A percentile compares a stretch with the other conserved stretches of the same genome.
These are phyloP conservation scores for Penicillium sp. DNA, from an alignment of 2,329 filamentous ascomycete genomes.

Conservation along the genomic window DNA sequence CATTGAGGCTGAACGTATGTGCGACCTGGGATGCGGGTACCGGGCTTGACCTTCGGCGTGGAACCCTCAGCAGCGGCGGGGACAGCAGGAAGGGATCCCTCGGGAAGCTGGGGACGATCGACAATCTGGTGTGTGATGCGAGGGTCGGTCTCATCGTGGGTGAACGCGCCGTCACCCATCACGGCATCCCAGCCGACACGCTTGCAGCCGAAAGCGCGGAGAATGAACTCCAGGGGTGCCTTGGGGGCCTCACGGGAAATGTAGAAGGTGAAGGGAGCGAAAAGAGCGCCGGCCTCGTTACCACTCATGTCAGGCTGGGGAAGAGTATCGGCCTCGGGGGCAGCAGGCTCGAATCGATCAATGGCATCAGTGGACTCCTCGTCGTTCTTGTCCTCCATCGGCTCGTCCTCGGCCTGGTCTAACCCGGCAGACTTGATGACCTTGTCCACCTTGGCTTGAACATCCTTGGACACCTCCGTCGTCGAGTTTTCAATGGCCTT, in stretches of 20 bases:
- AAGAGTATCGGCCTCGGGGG: conserved; percentile 76
- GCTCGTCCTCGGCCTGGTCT: conserved; percentile 40
- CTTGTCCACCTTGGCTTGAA: conserved; percentile 62
- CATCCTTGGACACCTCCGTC: conserved; percentile 61
- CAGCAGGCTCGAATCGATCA: conserved; percentile 85
- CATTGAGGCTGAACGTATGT: conserved; percentile 95
- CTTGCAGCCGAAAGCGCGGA: conserved; percentile 92
- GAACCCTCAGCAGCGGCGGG: conserved; percentile 40
- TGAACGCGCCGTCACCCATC: conserved; percentile 86
- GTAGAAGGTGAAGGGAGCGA: conserved; percentile 84
- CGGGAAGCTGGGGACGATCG: conserved; percentile 70
- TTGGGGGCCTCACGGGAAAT: conserved; percentile 90
- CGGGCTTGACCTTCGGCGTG: conserved; percentile 47
- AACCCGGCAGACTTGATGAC: conserved; percentile 39
- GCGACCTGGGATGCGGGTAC: conserved; percentile 78
- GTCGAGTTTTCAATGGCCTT: conserved; percentile 46
- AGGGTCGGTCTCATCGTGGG: conserved; percentile 77
- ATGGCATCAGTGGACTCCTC: conserved; percentile 58
- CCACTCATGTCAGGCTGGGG: conserved; percentile 67
- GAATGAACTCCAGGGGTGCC: conserved; percentile 83
- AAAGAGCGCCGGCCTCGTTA: conserved; percentile 66
- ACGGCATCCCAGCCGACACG: conserved; percentile 91
- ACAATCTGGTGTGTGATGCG: conserved; percentile 95
- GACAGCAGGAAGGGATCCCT: conserved; percentile 46
- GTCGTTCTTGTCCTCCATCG: conserved; percentile 37